A percentile compares a stretch with the other conserved stretches of the same genome.
These are phyloP conservation scores for Neurospora sp. DNA, from an alignment of 495 filamentous ascomycete genomes.

Conservation along the genomic window DNA sequence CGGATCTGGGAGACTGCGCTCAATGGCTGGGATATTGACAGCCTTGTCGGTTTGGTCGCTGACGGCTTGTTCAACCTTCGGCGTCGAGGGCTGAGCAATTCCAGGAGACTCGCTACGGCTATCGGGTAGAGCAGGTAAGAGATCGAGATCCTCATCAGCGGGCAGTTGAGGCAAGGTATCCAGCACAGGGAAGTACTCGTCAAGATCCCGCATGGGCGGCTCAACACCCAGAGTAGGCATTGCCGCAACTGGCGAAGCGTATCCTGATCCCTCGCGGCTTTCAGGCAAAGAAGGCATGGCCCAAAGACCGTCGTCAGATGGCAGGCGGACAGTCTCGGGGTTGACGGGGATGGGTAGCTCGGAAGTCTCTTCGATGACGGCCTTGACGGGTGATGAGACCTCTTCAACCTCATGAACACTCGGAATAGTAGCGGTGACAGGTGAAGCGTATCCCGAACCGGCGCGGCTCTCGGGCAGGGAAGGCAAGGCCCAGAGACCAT, in stretches of 20 bases:
- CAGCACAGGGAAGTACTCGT: neutral
- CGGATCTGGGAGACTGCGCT: neutral
- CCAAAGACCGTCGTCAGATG: neutral
- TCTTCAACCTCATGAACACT: neutral
- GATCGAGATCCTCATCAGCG: neutral
- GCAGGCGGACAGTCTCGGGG: neutral
- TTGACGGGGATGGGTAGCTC: neutral
- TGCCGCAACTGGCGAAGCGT: neutral
- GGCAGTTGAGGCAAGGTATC: neutral
- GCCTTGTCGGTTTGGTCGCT: neutral
- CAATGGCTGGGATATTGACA: neutral
- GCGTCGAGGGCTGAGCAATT: neutral
- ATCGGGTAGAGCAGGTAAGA: constrained; percentile 7
- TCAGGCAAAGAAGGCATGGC: neutral
- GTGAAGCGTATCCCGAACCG: neutral
- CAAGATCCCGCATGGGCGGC: neutral
- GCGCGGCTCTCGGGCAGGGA: neutral
- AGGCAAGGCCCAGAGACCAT: neutral
- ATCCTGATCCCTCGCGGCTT: neutral
- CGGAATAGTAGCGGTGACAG: neutral
- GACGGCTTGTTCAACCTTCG: neutral
- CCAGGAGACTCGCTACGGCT: constrained; percentile 4
- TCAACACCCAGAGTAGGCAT: neutral
- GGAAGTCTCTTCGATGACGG: neutral
- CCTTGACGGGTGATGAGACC: neutral